Evolutionary conservation across 371 early-diverging fungal species (phyloP).

Genomic region (Vairimorpha necatrix): DNA sequence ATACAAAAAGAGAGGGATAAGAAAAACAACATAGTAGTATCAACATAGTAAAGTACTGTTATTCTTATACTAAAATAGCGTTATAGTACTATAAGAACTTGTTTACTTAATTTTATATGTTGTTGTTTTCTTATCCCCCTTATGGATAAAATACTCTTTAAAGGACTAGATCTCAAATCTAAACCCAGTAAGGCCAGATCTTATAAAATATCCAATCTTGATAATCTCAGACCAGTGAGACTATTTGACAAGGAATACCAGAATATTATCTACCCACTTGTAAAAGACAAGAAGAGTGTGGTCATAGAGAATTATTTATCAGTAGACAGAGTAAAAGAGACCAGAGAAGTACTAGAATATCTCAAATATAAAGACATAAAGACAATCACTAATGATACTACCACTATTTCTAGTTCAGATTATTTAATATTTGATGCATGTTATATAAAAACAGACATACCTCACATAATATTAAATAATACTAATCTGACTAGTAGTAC

Average conservation of each 20-base stretch:
- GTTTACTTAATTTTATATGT: too few species aligned
- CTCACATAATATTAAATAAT: background rate
- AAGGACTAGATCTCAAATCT: conserved; percentile 27
- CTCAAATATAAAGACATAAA: background rate
- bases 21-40: too few species aligned
- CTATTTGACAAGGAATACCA: background rate
- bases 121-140: too few species aligned
- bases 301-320: background rate
- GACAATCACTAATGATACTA: background rate
- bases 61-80: too few species aligned
- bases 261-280: background rate
- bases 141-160: conserved; percentile 39
- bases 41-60: too few species aligned
- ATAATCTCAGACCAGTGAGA: background rate
- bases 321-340: background rate
- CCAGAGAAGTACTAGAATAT: background rate
- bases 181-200: conserved; percentile 3
- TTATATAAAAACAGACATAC: background rate
- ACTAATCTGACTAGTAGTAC: background rate
- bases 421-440: background rate
- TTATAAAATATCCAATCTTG: background rate
- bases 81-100: too few species aligned
- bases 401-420: background rate
- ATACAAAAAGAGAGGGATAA: background rate
- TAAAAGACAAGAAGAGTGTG: background rate